Conservation (phyloP, 2,329 filamentous ascomycete genomes). For the Cladosporium sp. region DNA sequence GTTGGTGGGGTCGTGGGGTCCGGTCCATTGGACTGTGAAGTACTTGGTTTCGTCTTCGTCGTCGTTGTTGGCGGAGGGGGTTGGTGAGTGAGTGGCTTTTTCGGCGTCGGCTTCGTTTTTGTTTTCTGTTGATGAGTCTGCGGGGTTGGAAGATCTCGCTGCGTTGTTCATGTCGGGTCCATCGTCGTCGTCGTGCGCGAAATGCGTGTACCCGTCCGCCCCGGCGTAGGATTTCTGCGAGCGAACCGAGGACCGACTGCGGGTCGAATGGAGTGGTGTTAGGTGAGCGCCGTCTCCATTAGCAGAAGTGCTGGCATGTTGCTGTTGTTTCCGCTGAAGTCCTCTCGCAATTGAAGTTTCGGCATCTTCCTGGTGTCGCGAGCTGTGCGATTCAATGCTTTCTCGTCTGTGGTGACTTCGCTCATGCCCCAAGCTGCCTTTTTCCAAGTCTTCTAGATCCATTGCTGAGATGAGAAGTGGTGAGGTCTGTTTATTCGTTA, state of each 20-base stretch:
- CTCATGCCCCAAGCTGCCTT: too few relatives aligned
- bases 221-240: slow-evolving; percentile 26
- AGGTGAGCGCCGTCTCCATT: not conserved
- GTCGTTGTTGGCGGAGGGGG: not conserved
- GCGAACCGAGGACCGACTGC: slow-evolving; percentile 25
- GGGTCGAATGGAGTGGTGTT: slow-evolving; percentile 15
- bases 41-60: slow-evolving; percentile 27
- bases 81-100: not conserved
- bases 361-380: not conserved
- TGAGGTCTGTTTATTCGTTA: too few relatives aligned
- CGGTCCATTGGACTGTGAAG: slow-evolving; percentile 73
- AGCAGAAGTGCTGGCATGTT: not conserved
- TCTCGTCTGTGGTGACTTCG: not conserved
- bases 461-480: too few relatives aligned
- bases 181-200: slow-evolving; percentile 19
- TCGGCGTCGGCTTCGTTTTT: not conserved
- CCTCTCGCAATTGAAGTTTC: slow-evolving; percentile 9
- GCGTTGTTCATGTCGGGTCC: not conserved
- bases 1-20: slow-evolving; percentile 67
- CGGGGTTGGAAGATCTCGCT: not conserved
- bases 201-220: slow-evolving; percentile 27
- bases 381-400: slow-evolving; percentile 4
- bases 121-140: too few relatives aligned
- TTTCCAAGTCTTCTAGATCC: too few relatives aligned
- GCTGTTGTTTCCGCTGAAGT: not conserved